Conservation (phyloP, 352 stramenopile genomes). For the Peronospora farinosa region DNA sequence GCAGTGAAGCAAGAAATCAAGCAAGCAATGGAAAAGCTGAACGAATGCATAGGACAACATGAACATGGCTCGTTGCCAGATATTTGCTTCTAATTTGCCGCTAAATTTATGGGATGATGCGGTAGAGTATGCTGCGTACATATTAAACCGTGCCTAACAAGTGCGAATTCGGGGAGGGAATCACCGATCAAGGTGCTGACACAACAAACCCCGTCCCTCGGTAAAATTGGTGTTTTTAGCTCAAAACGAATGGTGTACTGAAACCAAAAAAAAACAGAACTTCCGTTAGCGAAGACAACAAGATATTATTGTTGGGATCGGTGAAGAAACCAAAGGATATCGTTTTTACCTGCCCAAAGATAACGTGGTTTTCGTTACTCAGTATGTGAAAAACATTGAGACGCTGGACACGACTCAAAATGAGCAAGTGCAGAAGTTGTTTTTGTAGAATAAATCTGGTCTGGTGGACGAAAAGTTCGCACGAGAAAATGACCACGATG, state of each 20-base stretch:
- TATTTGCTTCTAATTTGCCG: neutral
- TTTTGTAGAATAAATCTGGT: no score
- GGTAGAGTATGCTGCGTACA: constrained; percentile 1
- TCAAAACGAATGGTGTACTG: no score
- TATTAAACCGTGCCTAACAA: neutral
- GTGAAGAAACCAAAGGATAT: neutral
- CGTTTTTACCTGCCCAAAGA: neutral
- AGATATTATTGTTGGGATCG: neutral
- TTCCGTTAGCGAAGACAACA: no score
- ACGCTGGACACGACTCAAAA: no score
- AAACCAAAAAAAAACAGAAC: no score
- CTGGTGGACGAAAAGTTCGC: no score
- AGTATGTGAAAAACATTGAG: neutral
- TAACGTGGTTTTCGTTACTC: neutral
- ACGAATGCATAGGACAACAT: neutral
- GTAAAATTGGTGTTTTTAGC: no score
- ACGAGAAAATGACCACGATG: no score
- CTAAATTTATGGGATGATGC: neutral
- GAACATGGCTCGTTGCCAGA: neutral
- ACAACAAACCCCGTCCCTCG: no score
- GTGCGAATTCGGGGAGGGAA: neutral
- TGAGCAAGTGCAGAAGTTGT: no score
- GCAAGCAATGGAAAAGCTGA: neutral
- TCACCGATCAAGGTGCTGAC: neutral
- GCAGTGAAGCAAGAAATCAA: neutral